Evolutionary conservation across 2,329 filamentous ascomycete genomes (phyloP).

Genomic region (Parastagonospora nodorum): DNA sequence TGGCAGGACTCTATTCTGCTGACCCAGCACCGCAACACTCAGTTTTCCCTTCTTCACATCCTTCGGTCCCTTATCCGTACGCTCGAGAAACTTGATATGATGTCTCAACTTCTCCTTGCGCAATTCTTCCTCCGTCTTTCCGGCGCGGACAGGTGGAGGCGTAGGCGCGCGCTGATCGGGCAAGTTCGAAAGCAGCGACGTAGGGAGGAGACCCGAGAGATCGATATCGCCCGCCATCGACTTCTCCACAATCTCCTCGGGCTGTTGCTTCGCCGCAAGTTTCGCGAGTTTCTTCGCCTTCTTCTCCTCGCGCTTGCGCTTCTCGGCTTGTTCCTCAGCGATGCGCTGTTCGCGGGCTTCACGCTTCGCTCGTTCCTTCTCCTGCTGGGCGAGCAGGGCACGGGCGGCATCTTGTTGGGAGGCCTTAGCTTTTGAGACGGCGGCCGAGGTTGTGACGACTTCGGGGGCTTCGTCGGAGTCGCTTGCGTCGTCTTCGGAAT

Average conservation of each 20-base stretch:
- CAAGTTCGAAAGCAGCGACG: slow-evolving; percentile 56
- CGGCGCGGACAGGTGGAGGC: slow-evolving; percentile 41
- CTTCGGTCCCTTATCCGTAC: slow-evolving; percentile 54
- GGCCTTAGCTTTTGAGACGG: slow-evolving; percentile 33
- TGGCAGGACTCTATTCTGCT: slow-evolving; percentile 47
- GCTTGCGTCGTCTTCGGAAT: slow-evolving; percentile 31
- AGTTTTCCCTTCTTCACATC: slow-evolving; percentile 56
- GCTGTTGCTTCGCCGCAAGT: slow-evolving; percentile 16
- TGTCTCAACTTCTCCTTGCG: slow-evolving; percentile 53
- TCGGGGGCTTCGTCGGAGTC: slow-evolving; percentile 49
- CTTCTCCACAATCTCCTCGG: not conserved
- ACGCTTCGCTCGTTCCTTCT: slow-evolving; percentile 36
- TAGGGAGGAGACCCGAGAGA: slow-evolving; percentile 57
- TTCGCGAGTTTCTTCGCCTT: slow-evolving; percentile 37
- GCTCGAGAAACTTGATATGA: slow-evolving; percentile 55
- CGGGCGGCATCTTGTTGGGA: slow-evolving; percentile 36
- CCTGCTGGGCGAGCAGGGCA: slow-evolving; percentile 35
- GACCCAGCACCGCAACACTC: slow-evolving; percentile 55
- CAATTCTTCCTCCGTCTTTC: slow-evolving; percentile 36
- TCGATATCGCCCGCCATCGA: slow-evolving; percentile 8
- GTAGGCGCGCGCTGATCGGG: slow-evolving; percentile 52
- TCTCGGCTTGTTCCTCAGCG: slow-evolving; percentile 39
- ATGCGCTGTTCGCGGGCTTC: slow-evolving; percentile 37
- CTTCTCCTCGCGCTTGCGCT: slow-evolving; percentile 35
- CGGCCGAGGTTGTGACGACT: slow-evolving; percentile 39